Evolutionary conservation across 2,329 filamentous ascomycete genomes (phyloP).

Genomic region (Beauveria brongniartii): DNA sequence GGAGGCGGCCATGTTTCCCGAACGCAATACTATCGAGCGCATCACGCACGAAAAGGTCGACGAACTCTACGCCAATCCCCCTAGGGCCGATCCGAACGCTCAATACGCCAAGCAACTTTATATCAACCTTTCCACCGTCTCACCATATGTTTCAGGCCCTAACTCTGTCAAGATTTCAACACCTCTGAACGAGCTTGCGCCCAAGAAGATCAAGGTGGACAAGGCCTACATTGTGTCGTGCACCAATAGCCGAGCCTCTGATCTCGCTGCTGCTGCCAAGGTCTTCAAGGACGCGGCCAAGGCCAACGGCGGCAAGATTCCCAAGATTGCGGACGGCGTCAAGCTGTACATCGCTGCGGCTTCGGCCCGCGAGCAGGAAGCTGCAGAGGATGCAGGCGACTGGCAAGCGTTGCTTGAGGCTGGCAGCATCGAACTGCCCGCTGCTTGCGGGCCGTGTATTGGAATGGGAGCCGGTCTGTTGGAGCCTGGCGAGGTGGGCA

Average conservation of each 20-base stretch:
- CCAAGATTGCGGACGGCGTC: conserved; percentile 68
- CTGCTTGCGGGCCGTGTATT: conserved; percentile 80
- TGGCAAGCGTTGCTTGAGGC: conserved; percentile 79
- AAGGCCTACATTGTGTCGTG: conserved; percentile 86
- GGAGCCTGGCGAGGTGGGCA: conserved; percentile 78
- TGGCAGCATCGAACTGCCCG: conserved; percentile 62
- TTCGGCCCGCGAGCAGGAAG: conserved; percentile 66
- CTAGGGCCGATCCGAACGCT: conserved; percentile 64
- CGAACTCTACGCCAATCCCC: conserved; percentile 54
- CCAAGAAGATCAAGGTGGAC: conserved; percentile 67
- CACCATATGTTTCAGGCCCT: conserved; percentile 75
- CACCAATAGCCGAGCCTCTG: conserved; percentile 77
- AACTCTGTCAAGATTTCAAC: conserved; percentile 85
- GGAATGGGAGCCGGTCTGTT: conserved; percentile 63
- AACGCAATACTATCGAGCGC: conserved; percentile 40
- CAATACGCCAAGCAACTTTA: conserved; percentile 72
- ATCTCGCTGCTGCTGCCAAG: conserved; percentile 71
- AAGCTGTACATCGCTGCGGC: conserved; percentile 87
- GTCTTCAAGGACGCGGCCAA: conserved; percentile 77
- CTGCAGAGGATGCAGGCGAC: conserved; percentile 71
- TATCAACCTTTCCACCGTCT: conserved; percentile 70
- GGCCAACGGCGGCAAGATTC: conserved; percentile 48
- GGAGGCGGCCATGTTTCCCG: conserved; percentile 50
- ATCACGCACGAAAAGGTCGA: conserved; percentile 66
- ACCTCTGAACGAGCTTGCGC: conserved; percentile 64